Base-by-base conservation (phyloP, 1,284 basidiomycete genomes). In the Trichosporon faecale region DNA sequence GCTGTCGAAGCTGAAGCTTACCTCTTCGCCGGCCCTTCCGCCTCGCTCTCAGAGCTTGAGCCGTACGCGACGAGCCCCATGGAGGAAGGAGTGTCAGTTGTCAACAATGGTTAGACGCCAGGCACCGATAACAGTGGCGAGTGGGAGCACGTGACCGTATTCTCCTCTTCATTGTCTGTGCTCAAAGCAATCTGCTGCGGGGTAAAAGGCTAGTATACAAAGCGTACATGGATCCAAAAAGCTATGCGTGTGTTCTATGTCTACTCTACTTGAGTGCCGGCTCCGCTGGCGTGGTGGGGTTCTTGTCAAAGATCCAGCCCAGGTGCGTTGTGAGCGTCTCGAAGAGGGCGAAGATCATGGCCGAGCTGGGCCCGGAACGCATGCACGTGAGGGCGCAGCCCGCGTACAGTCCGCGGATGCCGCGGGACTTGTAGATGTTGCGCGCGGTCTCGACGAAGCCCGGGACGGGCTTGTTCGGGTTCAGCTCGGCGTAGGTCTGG, bases 381-480 rank as follows among this genome's bases (percentile, higher is more conserved):
- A 91, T 88, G 60, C 95, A 91, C 0, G 96, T 98, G 76, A 98
- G 89, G 6, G 94, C 95, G 82, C 94, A 95, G n/a, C 96, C 93
- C 14, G 94, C 93, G 83, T 99, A 99, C 72, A 99, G 83, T 0
- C 95, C 96, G 65, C 85, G 86, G 8, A 98, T 74, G 0, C 96
- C 96, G 78, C 92, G 88, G 16, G 87, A 88, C 33, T 76, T 83
- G 78, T 91, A 97, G 85, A 98, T 91, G 74, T 89, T 88, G 74
- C 82, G 86, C 23, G 89, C 89, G n/a, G 90, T 92, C 49, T 87
- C 86, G 63, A 88, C 79, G 77, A 98, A 98, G 8, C 90, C 86
- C 52, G 78, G 70, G 71, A 83, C 71, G 70, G 78, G 80, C 33
- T 84, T 82, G 35, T 83, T 77, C 2, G 91, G 90, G 9, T 90